Percentiles rank a stretch among this genome's conserved stretches.
These are phyloP conservation scores for Flaveria bidentis DNA, from an alignment of 129 eudicot species.

Conservation along the genomic window DNA sequence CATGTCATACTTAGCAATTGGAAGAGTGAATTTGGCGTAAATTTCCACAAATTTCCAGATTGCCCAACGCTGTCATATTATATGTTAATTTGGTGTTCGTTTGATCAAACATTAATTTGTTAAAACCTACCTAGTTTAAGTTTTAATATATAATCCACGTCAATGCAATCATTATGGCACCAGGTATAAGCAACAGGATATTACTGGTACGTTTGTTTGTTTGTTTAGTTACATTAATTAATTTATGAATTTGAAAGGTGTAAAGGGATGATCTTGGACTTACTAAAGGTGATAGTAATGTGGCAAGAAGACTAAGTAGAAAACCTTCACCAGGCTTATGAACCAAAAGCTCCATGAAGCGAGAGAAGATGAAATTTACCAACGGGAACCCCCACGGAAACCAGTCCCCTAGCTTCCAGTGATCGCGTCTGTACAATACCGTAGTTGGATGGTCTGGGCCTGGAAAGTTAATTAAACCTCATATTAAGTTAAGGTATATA, in stretches of 20 bases:
- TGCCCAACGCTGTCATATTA: slow-evolving; percentile 55
- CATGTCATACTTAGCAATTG: slow-evolving; percentile 48
- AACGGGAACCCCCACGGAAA: slow-evolving; percentile 56
- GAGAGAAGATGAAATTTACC: slow-evolving; percentile 32
- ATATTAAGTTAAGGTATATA: background rate
- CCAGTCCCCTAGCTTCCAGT: slow-evolving; percentile 54
- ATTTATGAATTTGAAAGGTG: no score
- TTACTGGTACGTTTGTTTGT: no score
- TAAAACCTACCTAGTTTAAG: no score
- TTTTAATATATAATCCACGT: no score
- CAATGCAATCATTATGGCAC: no score
- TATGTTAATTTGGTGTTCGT: background rate
- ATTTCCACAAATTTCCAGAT: slow-evolving; percentile 51
- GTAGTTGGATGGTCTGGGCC: slow-evolving; percentile 51
- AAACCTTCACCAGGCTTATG: slow-evolving; percentile 69
- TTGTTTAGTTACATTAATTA: no score
- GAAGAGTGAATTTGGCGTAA: slow-evolving; percentile 37
- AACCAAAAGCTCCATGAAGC: slow-evolving; percentile 54
- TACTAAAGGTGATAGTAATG: slow-evolving; percentile 61
- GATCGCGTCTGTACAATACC: slow-evolving; percentile 44
- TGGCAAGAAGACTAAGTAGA: slow-evolving; percentile 45
- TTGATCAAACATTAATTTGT: background rate
- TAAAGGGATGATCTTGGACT: background rate
- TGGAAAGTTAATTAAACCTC: background rate
- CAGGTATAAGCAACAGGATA: no score